These are phyloP conservation scores for Penicillium robsamsonii DNA, from an alignment of 495 filamentous ascomycete species.

Conservation along the genomic window DNA sequence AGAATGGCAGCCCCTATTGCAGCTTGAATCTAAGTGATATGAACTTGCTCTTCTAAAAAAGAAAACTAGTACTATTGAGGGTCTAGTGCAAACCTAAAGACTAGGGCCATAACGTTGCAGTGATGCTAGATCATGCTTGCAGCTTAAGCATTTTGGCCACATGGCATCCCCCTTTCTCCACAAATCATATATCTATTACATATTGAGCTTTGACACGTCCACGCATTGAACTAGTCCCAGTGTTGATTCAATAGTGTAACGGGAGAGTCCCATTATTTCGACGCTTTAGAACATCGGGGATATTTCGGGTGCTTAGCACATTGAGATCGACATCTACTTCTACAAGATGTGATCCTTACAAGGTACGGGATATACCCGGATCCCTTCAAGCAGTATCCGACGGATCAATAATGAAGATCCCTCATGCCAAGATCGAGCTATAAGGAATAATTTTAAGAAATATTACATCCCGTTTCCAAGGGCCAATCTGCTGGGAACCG, in stretches of 20 bases:
- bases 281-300: not conserved
- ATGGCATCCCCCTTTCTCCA: conserved; percentile 2
- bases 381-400: not conserved
- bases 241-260: conserved; percentile 1
- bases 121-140: not conserved
- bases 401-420: not conserved
- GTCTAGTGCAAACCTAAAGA: not conserved
- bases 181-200: conserved; percentile 1
- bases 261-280: conserved; percentile 5
- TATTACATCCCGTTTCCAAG: not conserved
- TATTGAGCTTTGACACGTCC: conserved; percentile 1
- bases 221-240: not conserved
- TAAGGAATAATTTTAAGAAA: not conserved
- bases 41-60: not conserved
- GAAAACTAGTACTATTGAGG: not conserved
- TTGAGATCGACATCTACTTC: conserved; percentile 1
- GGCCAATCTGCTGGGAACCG: not conserved
- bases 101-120: not conserved
- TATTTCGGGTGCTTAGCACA: not conserved
- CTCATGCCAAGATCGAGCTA: not conserved
- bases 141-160: conserved; percentile 1
- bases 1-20: not conserved
- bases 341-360: conserved; percentile 2
- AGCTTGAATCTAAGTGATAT: not conserved
- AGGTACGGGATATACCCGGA: not conserved